phyloP scores from a whole-genome alignment of 139 green algal genomes.

The Coelastrella sp. region DNA sequence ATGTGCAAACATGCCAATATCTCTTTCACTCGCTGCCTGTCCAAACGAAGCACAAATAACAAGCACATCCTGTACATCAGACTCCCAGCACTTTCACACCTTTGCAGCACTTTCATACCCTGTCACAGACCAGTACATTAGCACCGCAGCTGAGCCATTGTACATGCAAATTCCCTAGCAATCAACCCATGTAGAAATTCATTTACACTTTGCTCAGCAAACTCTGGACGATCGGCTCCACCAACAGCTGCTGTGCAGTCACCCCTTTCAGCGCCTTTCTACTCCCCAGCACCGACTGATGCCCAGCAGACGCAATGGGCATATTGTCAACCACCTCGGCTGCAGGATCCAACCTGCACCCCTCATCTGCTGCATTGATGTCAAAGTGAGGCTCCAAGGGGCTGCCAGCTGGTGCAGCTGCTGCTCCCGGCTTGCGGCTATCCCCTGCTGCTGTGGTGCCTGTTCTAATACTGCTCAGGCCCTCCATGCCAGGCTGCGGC shows the following conservation, averaged over 20 bases:
- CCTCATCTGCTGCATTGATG: background rate
- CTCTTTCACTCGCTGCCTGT: too few relatives aligned
- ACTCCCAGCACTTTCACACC: too few relatives aligned
- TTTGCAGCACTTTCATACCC: too few relatives aligned
- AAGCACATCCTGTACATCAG: too few relatives aligned
- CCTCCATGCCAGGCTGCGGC: background rate
- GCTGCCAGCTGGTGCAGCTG: background rate
- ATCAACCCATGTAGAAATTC: too few relatives aligned
- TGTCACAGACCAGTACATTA: too few relatives aligned
- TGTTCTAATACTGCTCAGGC: background rate
- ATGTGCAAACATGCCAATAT: too few relatives aligned
- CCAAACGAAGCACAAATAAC: too few relatives aligned
- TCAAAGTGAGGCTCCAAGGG: background rate
- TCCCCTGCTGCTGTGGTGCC: background rate
- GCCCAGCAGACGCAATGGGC: background rate
- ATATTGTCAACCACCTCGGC: background rate
- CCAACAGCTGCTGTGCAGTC: conserved; percentile 36
- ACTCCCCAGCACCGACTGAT: conserved; percentile 36
- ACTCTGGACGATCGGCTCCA: conserved; percentile 11
- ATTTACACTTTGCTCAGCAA: conserved; percentile 19
- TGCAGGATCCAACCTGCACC: background rate
- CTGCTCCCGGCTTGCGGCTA: background rate
- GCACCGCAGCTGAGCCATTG: too few relatives aligned
- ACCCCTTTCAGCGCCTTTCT: conserved; percentile 6
- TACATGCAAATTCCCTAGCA: too few relatives aligned